Base-by-base conservation (phyloP, 164 flowering plant species). In the Platanus orientalis region DNA sequence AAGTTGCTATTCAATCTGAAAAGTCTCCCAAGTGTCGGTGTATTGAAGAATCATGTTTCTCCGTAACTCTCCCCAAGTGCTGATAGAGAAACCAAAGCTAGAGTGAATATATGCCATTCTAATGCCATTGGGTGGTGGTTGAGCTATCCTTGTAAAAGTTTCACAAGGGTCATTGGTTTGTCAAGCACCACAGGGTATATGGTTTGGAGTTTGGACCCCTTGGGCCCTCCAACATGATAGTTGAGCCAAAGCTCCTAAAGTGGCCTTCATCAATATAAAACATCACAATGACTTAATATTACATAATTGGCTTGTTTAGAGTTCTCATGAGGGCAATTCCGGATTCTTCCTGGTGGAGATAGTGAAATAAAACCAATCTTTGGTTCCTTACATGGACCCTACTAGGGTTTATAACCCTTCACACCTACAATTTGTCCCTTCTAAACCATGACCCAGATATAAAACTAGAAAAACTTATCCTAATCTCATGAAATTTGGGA, bases 61-160 rank as follows among this genome's bases (percentile, higher is more conserved):
- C 63, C 39, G 36, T 65, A 54, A 67, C 47, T 68, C 65, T n/a
- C 61, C 67, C 53, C 48, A 7, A 49, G 21, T 51, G 44, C 57
- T 70, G 42, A n/a, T n/a, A n/a, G n/a, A n/a, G n/a, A n/a, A n/a
- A n/a, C n/a, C n/a, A n/a, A n/a, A n/a, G 47, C 2, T 9, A 12
- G 1, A 63, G 74, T 67, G 78, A 60, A 61, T 54, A 56, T 71
- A 75, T 75, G 69, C 69, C 56, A 54, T 61, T 61, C 55, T 14
- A 23, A 26, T 25, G 14, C 29, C 59, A 65, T 30, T 56, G 59
- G 42, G 54, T 69, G 40, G 25, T 54, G 20, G 56, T 58, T 54
- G 57, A 57, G 27, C 47, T 60, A 39, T 39, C 50, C 65, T 5
- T 42, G 54, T 17, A 65, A 51, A 69, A 13, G 27, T 30, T 28